Conservation (phyloP, 1,284 basidiomycete species). For the Blastosporella zonata region DNA sequence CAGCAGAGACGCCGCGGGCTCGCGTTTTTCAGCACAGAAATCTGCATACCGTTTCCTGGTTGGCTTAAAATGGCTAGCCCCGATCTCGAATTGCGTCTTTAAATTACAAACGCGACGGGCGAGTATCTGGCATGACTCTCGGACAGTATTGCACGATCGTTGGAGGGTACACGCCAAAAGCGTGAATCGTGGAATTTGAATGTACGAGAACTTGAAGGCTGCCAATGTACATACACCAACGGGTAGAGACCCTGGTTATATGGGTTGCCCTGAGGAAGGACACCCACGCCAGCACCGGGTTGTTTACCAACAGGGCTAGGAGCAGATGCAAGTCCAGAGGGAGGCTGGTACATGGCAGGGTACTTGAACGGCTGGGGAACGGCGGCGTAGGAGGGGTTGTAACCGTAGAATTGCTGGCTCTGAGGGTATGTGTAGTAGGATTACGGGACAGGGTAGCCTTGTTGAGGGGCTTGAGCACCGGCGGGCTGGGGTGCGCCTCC, state of each 20-base stretch:
- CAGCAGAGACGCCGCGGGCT: too few relatives aligned
- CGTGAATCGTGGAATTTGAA: too few relatives aligned
- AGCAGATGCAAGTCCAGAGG: slow-evolving; percentile 59
- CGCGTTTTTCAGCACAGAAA: too few relatives aligned
- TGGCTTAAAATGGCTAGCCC: too few relatives aligned
- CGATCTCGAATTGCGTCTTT: too few relatives aligned
- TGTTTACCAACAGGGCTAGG: slow-evolving; percentile 63
- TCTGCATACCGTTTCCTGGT: too few relatives aligned
- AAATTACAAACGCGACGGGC: too few relatives aligned
- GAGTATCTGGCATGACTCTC: too few relatives aligned
- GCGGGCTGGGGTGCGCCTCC: slow-evolving; percentile 54
- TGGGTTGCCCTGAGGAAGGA: slow-evolving; percentile 55
- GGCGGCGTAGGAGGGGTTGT: slow-evolving; percentile 63
- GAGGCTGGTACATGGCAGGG: slow-evolving; percentile 67
- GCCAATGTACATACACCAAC: too few relatives aligned
- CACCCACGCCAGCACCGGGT: slow-evolving; percentile 41
- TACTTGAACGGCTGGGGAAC: slow-evolving; percentile 74
- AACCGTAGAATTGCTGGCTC: slow-evolving; percentile 75
- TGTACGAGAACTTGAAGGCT: too few relatives aligned
- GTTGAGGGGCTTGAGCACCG: slow-evolving; percentile 59
- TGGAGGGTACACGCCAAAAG: too few relatives aligned
- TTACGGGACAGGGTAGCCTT: slow-evolving; percentile 58
- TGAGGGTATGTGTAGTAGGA: slow-evolving; percentile 67
- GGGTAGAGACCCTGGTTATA: slow-evolving; percentile 63
- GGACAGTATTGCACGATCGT: too few relatives aligned